Evolutionary conservation across 73 alveolate genomes (phyloP).

Genomic region (Tetrahymena thermophila): DNA sequence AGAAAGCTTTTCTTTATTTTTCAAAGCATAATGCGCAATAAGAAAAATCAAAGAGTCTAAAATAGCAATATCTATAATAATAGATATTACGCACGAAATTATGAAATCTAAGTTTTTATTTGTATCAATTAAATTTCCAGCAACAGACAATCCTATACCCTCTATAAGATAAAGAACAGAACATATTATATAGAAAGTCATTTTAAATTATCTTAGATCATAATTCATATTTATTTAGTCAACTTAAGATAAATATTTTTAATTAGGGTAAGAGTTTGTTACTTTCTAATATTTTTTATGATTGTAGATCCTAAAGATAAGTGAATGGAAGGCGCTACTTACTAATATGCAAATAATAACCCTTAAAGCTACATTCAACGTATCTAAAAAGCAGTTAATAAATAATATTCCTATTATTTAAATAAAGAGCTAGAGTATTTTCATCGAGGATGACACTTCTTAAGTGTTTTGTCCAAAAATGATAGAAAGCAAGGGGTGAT

Average conservation of each 20-base stretch:
- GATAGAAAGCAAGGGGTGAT: neutral
- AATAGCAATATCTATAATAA: neutral
- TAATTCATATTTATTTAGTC: neutral
- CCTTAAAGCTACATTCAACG: neutral
- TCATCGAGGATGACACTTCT: neutral
- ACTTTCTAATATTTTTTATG: neutral
- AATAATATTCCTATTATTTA: neutral
- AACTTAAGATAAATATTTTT: neutral
- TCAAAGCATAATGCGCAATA: neutral
- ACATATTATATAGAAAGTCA: neutral
- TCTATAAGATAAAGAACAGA: neutral
- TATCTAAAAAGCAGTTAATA: neutral
- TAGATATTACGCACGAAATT: neutral
- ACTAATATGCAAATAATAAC: neutral
- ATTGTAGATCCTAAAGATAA: neutral
- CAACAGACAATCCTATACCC: neutral
- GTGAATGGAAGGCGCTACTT: neutral
- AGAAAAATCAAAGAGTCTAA: neutral
- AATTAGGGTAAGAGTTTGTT: neutral
- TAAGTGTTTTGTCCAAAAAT: neutral
- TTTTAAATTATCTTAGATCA: neutral
- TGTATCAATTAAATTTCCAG: neutral
- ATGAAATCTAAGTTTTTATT: neutral
- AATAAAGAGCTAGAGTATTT: neutral
- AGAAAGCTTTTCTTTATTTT: neutral